Conservation (phyloP, 805 yeast genomes). For the Yarrowia sp. region DNA sequence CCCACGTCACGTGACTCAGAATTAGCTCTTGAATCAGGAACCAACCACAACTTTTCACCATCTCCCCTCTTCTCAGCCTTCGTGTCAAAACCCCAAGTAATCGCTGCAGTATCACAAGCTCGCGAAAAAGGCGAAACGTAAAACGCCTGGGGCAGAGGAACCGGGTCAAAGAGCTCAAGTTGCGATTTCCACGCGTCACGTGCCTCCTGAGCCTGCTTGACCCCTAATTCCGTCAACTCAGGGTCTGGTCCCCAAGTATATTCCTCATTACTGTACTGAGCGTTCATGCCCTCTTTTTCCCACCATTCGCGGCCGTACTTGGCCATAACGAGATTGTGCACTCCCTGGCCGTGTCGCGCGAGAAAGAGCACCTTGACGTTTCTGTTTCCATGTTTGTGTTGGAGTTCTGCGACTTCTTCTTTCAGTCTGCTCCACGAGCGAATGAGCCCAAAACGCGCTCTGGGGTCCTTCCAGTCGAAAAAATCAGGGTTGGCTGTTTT, state of each 20-base stretch:
- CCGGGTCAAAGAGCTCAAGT: constrained; percentile 34
- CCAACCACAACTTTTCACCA: not conserved
- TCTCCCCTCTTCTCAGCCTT: not conserved
- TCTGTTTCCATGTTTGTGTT: constrained; percentile 34
- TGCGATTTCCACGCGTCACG: constrained; percentile 44
- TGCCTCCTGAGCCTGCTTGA: constrained; percentile 47
- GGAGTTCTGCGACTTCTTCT: constrained; percentile 40
- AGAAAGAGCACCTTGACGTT: constrained; percentile 48
- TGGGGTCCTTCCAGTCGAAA: constrained; percentile 43
- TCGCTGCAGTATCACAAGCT: constrained; percentile 49
- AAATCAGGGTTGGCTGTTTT: constrained; percentile 43
- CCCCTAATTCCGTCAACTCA: constrained; percentile 48
- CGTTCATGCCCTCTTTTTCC: constrained; percentile 39
- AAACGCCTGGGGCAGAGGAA: constrained; percentile 43
- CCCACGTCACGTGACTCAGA: not conserved
- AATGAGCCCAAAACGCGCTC: constrained; percentile 46
- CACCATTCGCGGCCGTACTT: constrained; percentile 48
- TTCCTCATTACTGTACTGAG: constrained; percentile 28
- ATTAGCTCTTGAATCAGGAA: not conserved
- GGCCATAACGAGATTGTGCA: constrained; percentile 49
- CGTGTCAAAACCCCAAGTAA: constrained; percentile 44
- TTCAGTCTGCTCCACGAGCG: constrained; percentile 40
- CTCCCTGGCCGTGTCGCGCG: constrained; percentile 57
- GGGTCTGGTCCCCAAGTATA: constrained; percentile 50
- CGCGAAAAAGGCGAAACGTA: constrained; percentile 54